phyloP scores from a whole-genome alignment of 306 rosid species.

The Citrullus colocynthis region DNA sequence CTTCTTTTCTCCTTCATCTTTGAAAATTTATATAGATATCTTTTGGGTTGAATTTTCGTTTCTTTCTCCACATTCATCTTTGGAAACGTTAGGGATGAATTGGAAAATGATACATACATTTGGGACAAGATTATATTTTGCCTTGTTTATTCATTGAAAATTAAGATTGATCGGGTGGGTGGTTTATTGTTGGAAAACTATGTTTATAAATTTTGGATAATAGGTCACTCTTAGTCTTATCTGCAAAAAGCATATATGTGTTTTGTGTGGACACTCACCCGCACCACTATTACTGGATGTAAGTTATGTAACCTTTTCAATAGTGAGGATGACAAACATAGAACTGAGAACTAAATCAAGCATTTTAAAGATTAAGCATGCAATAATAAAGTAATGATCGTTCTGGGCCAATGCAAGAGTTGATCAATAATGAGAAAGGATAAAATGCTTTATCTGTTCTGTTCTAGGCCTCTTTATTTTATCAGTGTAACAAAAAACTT shows the following conservation, averaged over 20 bases:
- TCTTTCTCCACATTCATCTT: neutral
- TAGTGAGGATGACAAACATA: neutral
- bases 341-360: neutral
- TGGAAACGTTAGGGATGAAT: neutral
- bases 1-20: neutral
- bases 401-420: neutral
- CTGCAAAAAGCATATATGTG: neutral
- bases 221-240: neutral
- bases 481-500: neutral
- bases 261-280: neutral
- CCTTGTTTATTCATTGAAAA: neutral
- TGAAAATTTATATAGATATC: neutral
- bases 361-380: neutral
- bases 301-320: neutral
- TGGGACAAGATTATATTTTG: neutral
- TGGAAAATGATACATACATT: neutral
- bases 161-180: neutral
- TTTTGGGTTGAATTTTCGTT: neutral
- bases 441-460: neutral
- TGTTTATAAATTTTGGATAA: neutral
- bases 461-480: neutral
- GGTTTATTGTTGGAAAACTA: neutral
- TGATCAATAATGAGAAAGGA: neutral
- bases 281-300: neutral
- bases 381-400: neutral